phyloP scores from a whole-genome alignment of 202 grass and related monocot species.

The Schoenoplectus triqueter region DNA sequence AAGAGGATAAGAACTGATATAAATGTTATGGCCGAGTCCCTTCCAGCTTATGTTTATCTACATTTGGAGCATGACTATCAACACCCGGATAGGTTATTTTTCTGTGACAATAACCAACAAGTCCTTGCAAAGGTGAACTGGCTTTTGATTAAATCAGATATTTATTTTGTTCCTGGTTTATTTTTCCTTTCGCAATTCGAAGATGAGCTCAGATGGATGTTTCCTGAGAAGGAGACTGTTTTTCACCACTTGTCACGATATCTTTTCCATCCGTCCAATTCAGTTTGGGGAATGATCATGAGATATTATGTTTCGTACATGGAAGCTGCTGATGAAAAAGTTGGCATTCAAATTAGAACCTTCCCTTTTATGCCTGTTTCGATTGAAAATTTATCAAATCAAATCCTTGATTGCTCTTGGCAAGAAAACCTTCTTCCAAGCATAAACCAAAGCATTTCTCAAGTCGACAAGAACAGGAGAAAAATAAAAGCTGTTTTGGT shows the following conservation, averaged over 20 bases:
- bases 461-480: background rate
- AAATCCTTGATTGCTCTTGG: conserved; percentile 56
- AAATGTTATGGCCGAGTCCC: background rate
- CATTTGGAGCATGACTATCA: conserved; percentile 53
- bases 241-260: conserved; percentile 56
- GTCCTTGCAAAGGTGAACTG: conserved; percentile 63
- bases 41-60: conserved; percentile 54
- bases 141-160: conserved; percentile 58
- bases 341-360: conserved; percentile 68
- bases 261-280: conserved; percentile 60
- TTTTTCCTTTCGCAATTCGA: conserved; percentile 49
- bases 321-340: conserved; percentile 43
- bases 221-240: conserved; percentile 58
- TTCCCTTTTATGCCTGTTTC: conserved; percentile 44
- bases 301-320: conserved; percentile 61
- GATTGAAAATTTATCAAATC: conserved; percentile 49
- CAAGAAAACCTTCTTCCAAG: conserved; percentile 56
- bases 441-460: conserved; percentile 8
- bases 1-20: conserved; percentile 34
- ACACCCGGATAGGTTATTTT: conserved; percentile 49
- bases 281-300: conserved; percentile 55
- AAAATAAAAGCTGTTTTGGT: conserved; percentile 51
- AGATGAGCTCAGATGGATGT: conserved; percentile 54
- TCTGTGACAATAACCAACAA: conserved; percentile 59
- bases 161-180: conserved; percentile 57